Evolutionary conservation across 805 yeast genomes (phyloP), one percentile per base, ranked within the genome.

Genomic region (Lipomyces yamanashiensis): DNA sequence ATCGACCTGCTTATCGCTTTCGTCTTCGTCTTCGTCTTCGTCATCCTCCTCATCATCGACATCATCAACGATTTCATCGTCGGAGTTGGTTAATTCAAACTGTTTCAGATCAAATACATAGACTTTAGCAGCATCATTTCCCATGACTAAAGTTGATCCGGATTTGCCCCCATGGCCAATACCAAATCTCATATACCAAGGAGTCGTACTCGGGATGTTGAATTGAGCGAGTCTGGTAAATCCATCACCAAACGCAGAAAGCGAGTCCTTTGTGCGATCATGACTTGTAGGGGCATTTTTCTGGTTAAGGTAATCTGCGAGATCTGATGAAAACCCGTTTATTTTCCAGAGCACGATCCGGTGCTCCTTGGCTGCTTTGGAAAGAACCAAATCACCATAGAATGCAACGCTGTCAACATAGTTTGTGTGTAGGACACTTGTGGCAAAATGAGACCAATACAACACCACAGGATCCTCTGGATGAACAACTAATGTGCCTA

Each of bases 111-210:
- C 61, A 37, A 60, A 64, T 13, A 64, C 50, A 36, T 63, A 62
- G 8, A 62, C 59, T 37, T 55, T 54, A 33, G 55, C 68, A 6
- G 63, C 40, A 37, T 64, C 68, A 37, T 53, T 64, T 3, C 68
- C 68, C 68, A 64, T 64, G 19, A 54, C 66, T 8, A 64, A 39
- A 17, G 52, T 15, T 34, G 67, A 44, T 6, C 60, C 59, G 21
- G 39, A 28, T 5, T 36, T 28, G 10, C 17, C 43, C 19, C 49
- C 47, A 7, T 47, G 44, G 15, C 58, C 63, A 15, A 59, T 47
- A 7, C 67, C 68, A 33, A 64, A 64, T 9, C 68, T 58, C 68
- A 64, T 64, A 51, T 62, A 64, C 68, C 68, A 64, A 15, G 68
- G 68, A 37, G 54, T 62, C 7, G 68, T 64, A 7, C 47, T 49